Evolutionary conservation across 2,329 filamentous ascomycete species (phyloP).

Genomic region (Fusarium secorum): DNA sequence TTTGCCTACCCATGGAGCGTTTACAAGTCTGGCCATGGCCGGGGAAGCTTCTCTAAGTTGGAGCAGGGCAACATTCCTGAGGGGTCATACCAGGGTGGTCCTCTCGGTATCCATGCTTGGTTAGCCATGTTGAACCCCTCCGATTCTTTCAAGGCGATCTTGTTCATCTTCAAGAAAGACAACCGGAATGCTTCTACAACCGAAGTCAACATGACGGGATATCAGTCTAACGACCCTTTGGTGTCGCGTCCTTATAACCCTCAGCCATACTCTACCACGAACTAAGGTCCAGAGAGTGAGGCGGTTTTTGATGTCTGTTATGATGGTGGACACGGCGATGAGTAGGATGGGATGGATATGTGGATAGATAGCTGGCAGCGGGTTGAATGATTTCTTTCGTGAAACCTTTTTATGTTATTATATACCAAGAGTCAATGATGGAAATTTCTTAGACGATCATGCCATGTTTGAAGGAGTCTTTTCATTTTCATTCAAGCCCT

Average conservation of each 20-base stretch:
- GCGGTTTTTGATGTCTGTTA: not conserved
- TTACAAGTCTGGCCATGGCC: slow-evolving; percentile 13
- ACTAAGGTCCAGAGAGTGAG: not conserved
- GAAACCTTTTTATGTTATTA: not conserved
- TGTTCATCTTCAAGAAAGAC: slow-evolving; percentile 13
- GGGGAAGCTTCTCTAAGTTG: slow-evolving; percentile 4
- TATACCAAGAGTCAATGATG: not conserved
- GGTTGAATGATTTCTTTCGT: not conserved
- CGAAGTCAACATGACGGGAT: slow-evolving; percentile 7
- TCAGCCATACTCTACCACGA: not conserved
- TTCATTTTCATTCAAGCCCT: too few species aligned
- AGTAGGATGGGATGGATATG: not conserved
- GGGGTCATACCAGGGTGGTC: slow-evolving; percentile 24
- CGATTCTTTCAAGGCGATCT: slow-evolving; percentile 20
- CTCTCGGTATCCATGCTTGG: slow-evolving; percentile 26
- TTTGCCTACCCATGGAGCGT: slow-evolving; percentile 33
- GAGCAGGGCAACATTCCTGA: not conserved
- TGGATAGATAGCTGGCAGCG: not conserved
- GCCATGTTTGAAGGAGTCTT: too few species aligned
- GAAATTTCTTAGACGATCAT: too few species aligned
- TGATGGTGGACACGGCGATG: not conserved
- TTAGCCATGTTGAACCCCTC: slow-evolving; percentile 28
- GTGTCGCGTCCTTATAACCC: not conserved
- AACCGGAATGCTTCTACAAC: not conserved
- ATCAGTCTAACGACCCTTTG: slow-evolving; percentile 1